Conservation (phyloP, 257 asterid genomes). For the Solanum rostratum region DNA sequence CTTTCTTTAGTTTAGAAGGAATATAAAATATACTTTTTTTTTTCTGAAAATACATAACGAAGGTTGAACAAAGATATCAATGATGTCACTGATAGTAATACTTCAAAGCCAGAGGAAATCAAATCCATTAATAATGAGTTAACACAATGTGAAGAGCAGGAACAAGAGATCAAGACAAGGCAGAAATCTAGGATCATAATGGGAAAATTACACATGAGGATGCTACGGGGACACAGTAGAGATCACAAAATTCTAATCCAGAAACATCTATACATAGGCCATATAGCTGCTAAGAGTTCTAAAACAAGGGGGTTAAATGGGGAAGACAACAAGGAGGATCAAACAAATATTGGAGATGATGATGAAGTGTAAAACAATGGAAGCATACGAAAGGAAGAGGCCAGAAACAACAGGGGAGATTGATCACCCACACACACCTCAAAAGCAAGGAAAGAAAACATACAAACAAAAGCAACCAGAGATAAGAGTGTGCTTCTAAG, state of each 20-base stretch:
- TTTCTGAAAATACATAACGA: not conserved
- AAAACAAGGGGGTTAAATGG: not conserved
- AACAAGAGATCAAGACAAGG: not conserved
- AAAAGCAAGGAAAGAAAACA: not conserved
- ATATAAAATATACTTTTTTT: not conserved
- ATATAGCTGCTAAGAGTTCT: not conserved
- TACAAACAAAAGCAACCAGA: not conserved
- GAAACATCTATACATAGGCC: not conserved
- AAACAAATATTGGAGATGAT: not conserved
- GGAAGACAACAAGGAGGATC: not conserved
- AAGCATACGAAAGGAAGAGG: not conserved
- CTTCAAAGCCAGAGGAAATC: not conserved
- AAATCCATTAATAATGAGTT: not conserved
- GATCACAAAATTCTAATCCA: not conserved
- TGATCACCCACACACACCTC: not conserved
- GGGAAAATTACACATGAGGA: not conserved
- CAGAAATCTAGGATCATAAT: not conserved
- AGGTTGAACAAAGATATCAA: not conserved
- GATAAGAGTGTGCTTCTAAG: not conserved
- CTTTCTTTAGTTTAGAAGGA: not conserved
- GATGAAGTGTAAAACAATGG: not conserved
- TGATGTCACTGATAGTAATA: not conserved
- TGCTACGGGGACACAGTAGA: not conserved
- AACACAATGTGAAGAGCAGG: not conserved
- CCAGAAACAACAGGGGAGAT: not conserved